Evolutionary conservation across 345 rosid species (phyloP).

Genomic region (Raphanus raphanistrum): DNA sequence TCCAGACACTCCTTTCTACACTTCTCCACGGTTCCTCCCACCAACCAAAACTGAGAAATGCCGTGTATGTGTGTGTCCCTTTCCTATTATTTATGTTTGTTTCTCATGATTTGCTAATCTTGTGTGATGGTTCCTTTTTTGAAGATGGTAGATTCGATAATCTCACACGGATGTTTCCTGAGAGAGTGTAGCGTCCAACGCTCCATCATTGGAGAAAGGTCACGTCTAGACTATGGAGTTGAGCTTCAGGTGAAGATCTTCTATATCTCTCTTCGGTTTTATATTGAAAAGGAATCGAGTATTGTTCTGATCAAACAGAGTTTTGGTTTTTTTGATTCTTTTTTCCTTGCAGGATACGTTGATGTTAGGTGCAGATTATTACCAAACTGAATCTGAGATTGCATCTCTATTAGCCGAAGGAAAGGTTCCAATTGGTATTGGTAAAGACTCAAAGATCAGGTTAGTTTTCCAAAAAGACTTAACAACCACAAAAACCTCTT

Average conservation of each 20-base stretch:
- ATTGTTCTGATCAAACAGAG: background rate
- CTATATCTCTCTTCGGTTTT: background rate
- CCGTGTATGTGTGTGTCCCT: constrained; percentile 44
- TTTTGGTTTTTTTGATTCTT: background rate
- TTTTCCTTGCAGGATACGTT: constrained; percentile 59
- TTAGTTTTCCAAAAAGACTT: constrained; percentile 25
- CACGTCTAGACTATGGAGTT: constrained; percentile 80
- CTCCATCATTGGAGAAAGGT: constrained; percentile 72
- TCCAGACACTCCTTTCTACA: constrained; percentile 74
- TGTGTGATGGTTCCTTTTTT: background rate
- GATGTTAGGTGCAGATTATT: constrained; percentile 89
- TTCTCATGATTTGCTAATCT: constrained; percentile 7
- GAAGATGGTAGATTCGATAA: constrained; percentile 60
- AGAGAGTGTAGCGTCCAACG: constrained; percentile 74
- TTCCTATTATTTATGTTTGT: background rate
- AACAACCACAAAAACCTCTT: background rate
- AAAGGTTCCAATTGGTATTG: constrained; percentile 76
- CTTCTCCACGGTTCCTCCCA: constrained; percentile 78
- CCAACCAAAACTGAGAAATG: constrained; percentile 79
- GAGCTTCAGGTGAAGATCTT: constrained; percentile 56
- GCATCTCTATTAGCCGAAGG: constrained; percentile 58
- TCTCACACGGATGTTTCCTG: constrained; percentile 86
- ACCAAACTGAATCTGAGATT: constrained; percentile 73
- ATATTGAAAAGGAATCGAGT: too few species aligned
- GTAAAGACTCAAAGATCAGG: constrained; percentile 65